phyloP scores from a whole-genome alignment of 306 rosid species.

The Cucurbita moschata region DNA sequence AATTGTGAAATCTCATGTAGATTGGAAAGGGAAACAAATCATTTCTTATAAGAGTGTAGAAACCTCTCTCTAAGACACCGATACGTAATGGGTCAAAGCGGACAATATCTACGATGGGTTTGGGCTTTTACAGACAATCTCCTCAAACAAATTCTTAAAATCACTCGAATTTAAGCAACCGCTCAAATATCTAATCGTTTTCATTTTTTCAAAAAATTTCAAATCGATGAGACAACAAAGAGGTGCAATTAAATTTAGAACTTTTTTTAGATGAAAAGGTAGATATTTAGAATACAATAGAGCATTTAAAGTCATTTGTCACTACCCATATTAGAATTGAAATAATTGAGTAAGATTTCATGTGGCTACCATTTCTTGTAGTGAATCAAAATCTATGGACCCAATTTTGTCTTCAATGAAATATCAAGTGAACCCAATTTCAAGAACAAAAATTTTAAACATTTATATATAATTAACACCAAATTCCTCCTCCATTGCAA shows the following conservation, averaged over 20 bases:
- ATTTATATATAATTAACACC: background rate
- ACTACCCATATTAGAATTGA: background rate
- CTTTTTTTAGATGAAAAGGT: background rate
- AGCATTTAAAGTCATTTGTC: background rate
- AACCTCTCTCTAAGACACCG: too few relatives aligned
- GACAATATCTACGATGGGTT: too few relatives aligned
- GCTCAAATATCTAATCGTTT: background rate
- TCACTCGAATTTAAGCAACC: too few relatives aligned
- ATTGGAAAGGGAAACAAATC: too few relatives aligned
- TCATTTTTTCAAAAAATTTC: background rate
- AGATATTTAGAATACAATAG: background rate
- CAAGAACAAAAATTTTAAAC: background rate
- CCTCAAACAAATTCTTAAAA: too few relatives aligned
- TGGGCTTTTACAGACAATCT: too few relatives aligned
- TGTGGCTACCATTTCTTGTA: slow-evolving; percentile 2
- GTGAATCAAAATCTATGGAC: slow-evolving; percentile 7
- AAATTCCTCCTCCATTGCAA: background rate
- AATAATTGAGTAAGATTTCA: background rate
- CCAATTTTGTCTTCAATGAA: background rate
- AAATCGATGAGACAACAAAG: background rate
- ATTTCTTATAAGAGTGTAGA: too few relatives aligned
- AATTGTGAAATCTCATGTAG: too few relatives aligned
- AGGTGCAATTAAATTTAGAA: background rate
- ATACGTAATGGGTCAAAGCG: too few relatives aligned
- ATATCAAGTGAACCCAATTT: background rate